phyloP scores from a whole-genome alignment of 129 eudicot species.

The Flaveria bidentis region DNA sequence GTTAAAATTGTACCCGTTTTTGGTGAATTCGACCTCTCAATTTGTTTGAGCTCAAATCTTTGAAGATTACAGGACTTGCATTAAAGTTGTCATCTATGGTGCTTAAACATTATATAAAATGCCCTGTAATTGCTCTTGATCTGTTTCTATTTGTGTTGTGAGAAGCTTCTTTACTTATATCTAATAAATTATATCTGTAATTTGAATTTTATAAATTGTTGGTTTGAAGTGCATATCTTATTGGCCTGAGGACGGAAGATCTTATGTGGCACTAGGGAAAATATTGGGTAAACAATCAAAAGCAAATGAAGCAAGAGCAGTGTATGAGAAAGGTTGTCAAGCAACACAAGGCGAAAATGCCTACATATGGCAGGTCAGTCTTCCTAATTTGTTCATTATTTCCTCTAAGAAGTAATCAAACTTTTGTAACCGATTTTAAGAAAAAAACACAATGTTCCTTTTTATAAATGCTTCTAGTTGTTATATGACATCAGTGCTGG shows the following conservation, averaged over 20 bases:
- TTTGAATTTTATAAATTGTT: not conserved
- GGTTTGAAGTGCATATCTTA: conserved; percentile 70
- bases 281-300: conserved; percentile 73
- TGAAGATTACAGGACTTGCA: not conserved
- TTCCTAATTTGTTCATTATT: conserved; percentile 1
- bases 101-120: conserved; percentile 11
- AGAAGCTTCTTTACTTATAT: conserved; percentile 17
- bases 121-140: conserved; percentile 2
- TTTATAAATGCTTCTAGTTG: conserved; percentile 11
- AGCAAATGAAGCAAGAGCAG: conserved; percentile 75
- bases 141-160: conserved; percentile 19
- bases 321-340: conserved; percentile 94
- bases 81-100: not conserved
- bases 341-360: conserved; percentile 99
- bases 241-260: conserved; percentile 98
- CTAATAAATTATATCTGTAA: not conserved
- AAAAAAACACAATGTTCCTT: not conserved
- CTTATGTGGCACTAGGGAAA: conserved; percentile 92
- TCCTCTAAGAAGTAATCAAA: not conserved
- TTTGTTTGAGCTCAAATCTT: not conserved
- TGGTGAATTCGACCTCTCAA: not conserved
- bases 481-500: conserved; percentile 71
- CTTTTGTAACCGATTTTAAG: not conserved
- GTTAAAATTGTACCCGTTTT: not conserved
- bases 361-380: conserved; percentile 93